Evolutionary conservation across 371 early-diverging fungal species (phyloP), one percentile per base, ranked within the genome.

Genomic region (Mucor circinelloides): DNA sequence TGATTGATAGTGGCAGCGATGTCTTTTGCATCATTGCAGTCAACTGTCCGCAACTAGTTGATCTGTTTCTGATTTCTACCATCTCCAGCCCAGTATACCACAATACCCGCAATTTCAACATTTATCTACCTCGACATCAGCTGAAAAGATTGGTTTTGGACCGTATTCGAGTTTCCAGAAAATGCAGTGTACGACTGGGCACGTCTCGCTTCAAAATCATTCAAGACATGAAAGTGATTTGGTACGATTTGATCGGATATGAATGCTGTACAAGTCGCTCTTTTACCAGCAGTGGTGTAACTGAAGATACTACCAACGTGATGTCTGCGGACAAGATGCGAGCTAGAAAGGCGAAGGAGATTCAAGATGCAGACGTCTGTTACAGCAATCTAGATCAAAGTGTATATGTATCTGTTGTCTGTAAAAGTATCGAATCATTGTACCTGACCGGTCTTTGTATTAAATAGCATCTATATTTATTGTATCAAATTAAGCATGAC

Each of bases 181-280:
- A 54, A 25, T 52, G 63, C 15, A 63, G 46, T 32, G 21, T 30
- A 23, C 52, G 63, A 52, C 21, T 62, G 1, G 63, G 63, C 8
- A 36, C 52, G 1, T 50, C 63, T n/a, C 44, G 54, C 0, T 63
- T 36, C 25, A 63, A 63, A 12, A 17, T 63, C 2, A 27, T 15
- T 12, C 28, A 40, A 12, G 19, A 28, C 10, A 3, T 8, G 2
- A 13, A 50, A 25, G 48, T 17, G 1, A 21, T 15, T 52, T 63
- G 63, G 63, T 63, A 63, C n/a, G 63, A 63, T 25, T 17, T 63
- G 15, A 8, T 52, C 25, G 52, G 38, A 25, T 52, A 36, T 63
- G 54, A 50, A 15, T 17, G 21, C n/a, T 34, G 19, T 31, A 30
- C 31, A 13, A 31, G 32, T 30, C 57, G 30, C 19, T n/a, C 27